phyloP scores from a whole-genome alignment of 441 rosid genomes.

The Pelargonium fulgidum region DNA sequence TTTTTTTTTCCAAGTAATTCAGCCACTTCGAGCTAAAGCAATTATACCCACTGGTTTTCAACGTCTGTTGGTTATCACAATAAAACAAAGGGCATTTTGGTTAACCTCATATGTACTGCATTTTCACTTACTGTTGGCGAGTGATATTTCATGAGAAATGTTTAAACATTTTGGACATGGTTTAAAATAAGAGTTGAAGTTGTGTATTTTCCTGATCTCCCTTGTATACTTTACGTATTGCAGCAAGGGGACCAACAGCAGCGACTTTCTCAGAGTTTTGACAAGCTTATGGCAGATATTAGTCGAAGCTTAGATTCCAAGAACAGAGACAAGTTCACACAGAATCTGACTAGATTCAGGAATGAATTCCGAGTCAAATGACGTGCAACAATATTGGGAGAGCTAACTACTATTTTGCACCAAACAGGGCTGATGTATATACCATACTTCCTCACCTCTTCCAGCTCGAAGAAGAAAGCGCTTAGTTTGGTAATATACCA shows the following conservation, averaged over 20 bases:
- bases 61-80: no score
- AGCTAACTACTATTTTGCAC: not conserved
- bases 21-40: no score
- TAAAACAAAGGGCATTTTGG: no score
- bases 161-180: no score
- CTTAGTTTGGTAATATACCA: no score
- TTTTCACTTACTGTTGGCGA: no score
- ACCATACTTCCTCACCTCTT: not conserved
- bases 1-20: no score
- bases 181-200: not conserved
- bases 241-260: slow-evolving; percentile 91
- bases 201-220: not conserved
- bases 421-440: not conserved
- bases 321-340: slow-evolving; percentile 96
- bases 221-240: slow-evolving; percentile 21
- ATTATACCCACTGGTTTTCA: no score
- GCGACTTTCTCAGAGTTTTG: slow-evolving; percentile 74
- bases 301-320: slow-evolving; percentile 78
- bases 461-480: not conserved
- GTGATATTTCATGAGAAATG: no score
- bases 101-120: no score
- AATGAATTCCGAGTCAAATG: slow-evolving; percentile 81
- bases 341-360: slow-evolving; percentile 76
- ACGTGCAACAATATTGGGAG: not conserved
- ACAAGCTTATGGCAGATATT: slow-evolving; percentile 86